A percentile compares a stretch with the other conserved stretches of the same genome.
phyloP scores from a whole-genome alignment of 768 basidiomycete genomes.

The Rickenella mellea region DNA sequence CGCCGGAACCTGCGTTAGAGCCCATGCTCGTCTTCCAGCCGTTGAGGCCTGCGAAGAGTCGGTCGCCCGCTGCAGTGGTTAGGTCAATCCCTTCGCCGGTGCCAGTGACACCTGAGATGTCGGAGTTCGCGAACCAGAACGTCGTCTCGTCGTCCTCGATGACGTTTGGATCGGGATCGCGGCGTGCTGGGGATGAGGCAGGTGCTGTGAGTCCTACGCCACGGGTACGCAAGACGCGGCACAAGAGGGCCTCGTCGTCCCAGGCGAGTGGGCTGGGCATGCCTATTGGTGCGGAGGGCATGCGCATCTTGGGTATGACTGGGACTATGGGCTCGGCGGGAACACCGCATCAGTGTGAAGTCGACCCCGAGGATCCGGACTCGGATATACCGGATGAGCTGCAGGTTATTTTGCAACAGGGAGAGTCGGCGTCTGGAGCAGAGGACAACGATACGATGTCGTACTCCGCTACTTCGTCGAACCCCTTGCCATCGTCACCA shows the following conservation, averaged over 20 bases:
- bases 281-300: conserved; percentile 39
- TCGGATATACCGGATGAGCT: conserved; percentile 79
- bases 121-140: conserved; percentile 13
- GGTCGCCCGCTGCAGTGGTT: conserved; percentile 1
- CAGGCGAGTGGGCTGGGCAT: conserved; percentile 12
- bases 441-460: conserved; percentile 30
- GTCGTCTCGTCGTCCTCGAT: conserved; percentile 29
- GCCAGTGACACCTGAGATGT: conserved; percentile 18
- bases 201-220: not conserved
- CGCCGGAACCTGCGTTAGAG: conserved; percentile 43
- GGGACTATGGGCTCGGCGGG: conserved; percentile 57
- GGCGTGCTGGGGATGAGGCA: conserved; percentile 1
- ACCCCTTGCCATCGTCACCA: conserved; percentile 5
- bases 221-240: conserved; percentile 6
- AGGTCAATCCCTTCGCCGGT: conserved; percentile 7
- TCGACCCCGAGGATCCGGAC: conserved; percentile 54
- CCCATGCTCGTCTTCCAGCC: conserved; percentile 52
- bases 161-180: conserved; percentile 18
- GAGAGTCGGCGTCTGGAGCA: too few relatives aligned
- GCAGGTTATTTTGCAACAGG: conserved; percentile 44
- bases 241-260: conserved; percentile 8
- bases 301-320: conserved; percentile 49
- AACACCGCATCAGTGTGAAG: conserved; percentile 33
- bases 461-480: conserved; percentile 7
- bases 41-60: conserved; percentile 36